Evolutionary conservation across 2,329 filamentous ascomycete genomes (phyloP).

Genomic region (Apiospora marii): DNA sequence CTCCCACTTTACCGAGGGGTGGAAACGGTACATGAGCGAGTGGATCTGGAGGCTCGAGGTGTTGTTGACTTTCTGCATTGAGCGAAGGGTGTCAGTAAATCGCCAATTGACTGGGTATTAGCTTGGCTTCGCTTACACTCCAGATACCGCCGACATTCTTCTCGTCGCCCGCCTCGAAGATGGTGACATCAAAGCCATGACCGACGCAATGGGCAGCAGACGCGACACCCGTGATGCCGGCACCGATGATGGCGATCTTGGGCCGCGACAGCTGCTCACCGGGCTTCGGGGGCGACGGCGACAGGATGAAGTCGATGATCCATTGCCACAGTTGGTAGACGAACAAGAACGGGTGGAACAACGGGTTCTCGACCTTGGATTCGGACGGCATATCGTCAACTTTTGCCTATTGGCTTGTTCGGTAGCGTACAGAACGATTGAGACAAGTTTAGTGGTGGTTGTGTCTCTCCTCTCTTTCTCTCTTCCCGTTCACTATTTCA

Average conservation of each 20-base stretch:
- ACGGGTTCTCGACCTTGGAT: slow-evolving; percentile 8
- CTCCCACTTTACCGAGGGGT: slow-evolving; percentile 78
- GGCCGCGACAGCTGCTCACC: slow-evolving; percentile 65
- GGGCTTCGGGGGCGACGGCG: slow-evolving; percentile 72
- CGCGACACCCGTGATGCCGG: slow-evolving; percentile 77
- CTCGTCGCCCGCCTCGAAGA: slow-evolving; percentile 77
- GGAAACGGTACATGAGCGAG: slow-evolving; percentile 87
- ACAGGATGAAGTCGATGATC: slow-evolving; percentile 56
- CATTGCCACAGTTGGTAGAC: slow-evolving; percentile 12
- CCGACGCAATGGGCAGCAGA: slow-evolving; percentile 84
- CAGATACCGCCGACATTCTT: slow-evolving; percentile 80
- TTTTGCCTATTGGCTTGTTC: background rate
- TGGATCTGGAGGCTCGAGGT: slow-evolving; percentile 86
- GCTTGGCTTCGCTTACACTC: slow-evolving; percentile 62
- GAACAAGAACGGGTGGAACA: slow-evolving; percentile 21
- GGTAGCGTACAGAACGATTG: background rate
- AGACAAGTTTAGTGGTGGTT: background rate
- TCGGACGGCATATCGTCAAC: slow-evolving; percentile 1
- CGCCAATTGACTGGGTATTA: background rate
- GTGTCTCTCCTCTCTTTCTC: background rate
- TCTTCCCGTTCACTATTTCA: background rate
- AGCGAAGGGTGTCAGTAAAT: background rate
- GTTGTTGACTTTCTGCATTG: slow-evolving; percentile 74
- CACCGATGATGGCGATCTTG: slow-evolving; percentile 73
- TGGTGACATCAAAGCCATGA: slow-evolving; percentile 81